Base-by-base conservation (phyloP, 164 flowering plant species). In the Magnolia sinica region DNA sequence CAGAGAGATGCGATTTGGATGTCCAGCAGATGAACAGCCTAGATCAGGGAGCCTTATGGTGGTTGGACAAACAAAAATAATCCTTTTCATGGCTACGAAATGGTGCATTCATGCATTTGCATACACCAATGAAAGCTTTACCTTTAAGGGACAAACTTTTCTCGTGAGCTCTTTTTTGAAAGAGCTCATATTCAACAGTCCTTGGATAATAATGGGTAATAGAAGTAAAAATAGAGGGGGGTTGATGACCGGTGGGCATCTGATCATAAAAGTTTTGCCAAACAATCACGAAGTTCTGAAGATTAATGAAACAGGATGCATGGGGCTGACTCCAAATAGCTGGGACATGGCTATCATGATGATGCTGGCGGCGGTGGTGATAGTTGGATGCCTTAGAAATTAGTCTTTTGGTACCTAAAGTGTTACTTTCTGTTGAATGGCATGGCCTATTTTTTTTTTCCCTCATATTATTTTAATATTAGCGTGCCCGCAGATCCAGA, bases 401-500 rank as follows among this genome's bases (percentile, higher is more conserved):
- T 16, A 11, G 45, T 9, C 18, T 55, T 55, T 55, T 55, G 61
- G 16, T 11, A 55, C 13, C 10, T 55, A 55, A 55, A 55, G 18
- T 55, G 18, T 55, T 55, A 13, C 13, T 55, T 37, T 11, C 61
- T 55, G 61, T 16, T 55, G 61, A 55, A 55, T 55, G 61, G 18
- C 61, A 11, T 55, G 61, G 18, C 13, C 18, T 55, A 55, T 7
- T 2, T 55, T 11, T 10, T 11, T 55, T 55, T 55, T 55, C 10
- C 61, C 18, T 55, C 2, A 55, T 55, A 11, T 11, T 11, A 11
- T 55, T 55, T 55, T 11, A 55, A 55, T 11, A 11, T 4, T 19
- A 55, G 18, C 18, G 0, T 10, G 61, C 31, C 10, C 85, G 78
- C 85, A 96, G 99, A 94, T 80, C 88, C 89, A 74, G 97, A 91